phyloP scores from a whole-genome alignment of 2,329 filamentous ascomycete species.

The Clarireedia paspali region DNA sequence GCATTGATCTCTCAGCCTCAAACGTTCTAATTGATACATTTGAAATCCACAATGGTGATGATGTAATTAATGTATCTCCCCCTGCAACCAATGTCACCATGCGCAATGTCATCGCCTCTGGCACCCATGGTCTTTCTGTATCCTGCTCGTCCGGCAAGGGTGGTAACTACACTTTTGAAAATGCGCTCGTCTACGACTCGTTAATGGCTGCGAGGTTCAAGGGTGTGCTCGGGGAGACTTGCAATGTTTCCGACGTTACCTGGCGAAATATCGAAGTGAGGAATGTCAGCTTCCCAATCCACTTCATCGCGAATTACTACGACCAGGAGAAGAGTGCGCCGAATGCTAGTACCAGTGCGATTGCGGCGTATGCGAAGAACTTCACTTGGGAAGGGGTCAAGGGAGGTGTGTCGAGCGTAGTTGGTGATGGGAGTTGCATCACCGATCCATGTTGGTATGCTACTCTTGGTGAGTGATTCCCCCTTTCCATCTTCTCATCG shows the following conservation, averaged over 20 bases:
- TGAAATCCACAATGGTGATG: conserved; percentile 7
- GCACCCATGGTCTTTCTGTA: conserved; percentile 1
- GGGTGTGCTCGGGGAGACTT: not conserved
- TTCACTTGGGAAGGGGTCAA: not conserved
- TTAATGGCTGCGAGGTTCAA: conserved; percentile 4
- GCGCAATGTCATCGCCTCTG: conserved; percentile 2
- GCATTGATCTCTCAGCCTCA: conserved; percentile 1
- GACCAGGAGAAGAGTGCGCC: not conserved
- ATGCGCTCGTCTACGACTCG: conserved; percentile 1
- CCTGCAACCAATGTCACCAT: not conserved
- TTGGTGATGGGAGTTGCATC: conserved; percentile 2
- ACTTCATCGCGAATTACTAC: conserved; percentile 5
- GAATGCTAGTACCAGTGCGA: not conserved
- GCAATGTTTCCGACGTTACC: not conserved
- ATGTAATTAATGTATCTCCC: conserved; percentile 1
- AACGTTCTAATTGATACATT: conserved; percentile 3
- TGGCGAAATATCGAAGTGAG: conserved; percentile 3
- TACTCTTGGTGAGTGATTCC: not conserved
- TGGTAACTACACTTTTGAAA: conserved; percentile 2
- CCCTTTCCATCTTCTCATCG: not conserved
- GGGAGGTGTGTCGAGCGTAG: not conserved
- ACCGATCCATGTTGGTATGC: not conserved
- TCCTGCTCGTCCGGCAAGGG: not conserved
- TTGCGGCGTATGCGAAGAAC: not conserved
- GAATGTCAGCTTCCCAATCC: conserved; percentile 1